Evolutionary conservation across 805 yeast genomes (phyloP), one percentile per base, ranked within the genome.

Genomic region (Blastobotrys mokoenaii): DNA sequence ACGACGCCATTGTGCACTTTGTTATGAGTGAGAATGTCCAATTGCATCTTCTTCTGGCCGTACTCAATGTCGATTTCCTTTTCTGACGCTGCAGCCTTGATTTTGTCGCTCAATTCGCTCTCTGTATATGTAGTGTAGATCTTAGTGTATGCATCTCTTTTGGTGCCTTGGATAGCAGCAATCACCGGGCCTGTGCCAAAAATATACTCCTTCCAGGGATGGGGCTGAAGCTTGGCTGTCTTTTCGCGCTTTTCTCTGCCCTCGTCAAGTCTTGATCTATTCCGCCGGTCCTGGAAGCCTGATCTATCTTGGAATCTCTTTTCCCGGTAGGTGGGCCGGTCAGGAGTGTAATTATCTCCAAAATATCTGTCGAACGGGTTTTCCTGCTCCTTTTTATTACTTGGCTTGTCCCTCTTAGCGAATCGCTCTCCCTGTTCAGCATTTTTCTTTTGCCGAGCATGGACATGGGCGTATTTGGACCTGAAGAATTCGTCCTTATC

Each of bases 1-100:
- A 84, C 90, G 22, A 79, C 71, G 14, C 90, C 90, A 61, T 88
- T 87, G 64, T 87, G 95, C 10, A 84, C 85, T 5, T 80, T 89
- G 53, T 79, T 75, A 25, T 74, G 69, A 18, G 87, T 72, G 54
- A 84, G 59, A 5, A 67, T 59, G 54, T 84, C 81, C 53, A 87
- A 62, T 27, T 76, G 79, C 51, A 76, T 76, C 27, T 22, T 22
- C 8, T 22, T 33, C 43, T 45, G 40, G 40, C 50, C 72, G 72
- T 56, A 56, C 41, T 63, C 65, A 7, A 71, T 52, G 38, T 60
- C 61, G 3, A 79, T 56, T 1, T 72, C 69, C 32, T 51, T 63
- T 22, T 68, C 64, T 35, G 69, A 62, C 2, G 84, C 82, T 32
- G 77, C 57, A 15, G 56, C 54, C 15, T 72, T 50, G 17, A 88